These are phyloP conservation scores for Neurospora pannonica DNA, from an alignment of 495 filamentous ascomycete species.

Conservation along the genomic window DNA sequence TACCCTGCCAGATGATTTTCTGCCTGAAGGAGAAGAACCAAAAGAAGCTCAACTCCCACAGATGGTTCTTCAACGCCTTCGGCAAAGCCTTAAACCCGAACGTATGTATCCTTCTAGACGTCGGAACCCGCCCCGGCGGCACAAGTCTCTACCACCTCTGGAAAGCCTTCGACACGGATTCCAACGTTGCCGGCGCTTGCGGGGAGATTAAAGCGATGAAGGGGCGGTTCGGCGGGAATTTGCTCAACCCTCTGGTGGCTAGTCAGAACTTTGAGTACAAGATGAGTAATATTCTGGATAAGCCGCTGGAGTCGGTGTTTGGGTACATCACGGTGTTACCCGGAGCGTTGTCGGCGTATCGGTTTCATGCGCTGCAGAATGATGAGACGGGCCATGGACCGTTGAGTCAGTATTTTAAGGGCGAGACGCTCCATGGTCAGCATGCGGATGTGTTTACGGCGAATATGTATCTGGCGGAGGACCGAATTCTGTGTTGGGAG, in stretches of 20 bases:
- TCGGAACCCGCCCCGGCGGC: constrained; percentile 79
- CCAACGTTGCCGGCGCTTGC: constrained; percentile 89
- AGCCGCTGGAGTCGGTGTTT: constrained; percentile 93
- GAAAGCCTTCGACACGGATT: constrained; percentile 98
- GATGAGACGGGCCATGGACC: constrained; percentile 90
- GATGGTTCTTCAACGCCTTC: constrained; percentile 99
- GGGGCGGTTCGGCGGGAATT: constrained; percentile 67
- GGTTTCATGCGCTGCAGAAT: constrained; percentile 95
- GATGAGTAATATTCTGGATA: constrained; percentile 98
- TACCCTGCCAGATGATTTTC: constrained; percentile 98
- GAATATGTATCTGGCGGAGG: constrained; percentile 98
- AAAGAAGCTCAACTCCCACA: constrained; percentile 96
- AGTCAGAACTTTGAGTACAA: constrained; percentile 99
- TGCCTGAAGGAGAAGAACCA: constrained; percentile 97
- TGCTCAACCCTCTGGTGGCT: constrained; percentile 91
- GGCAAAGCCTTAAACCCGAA: constrained; percentile 88
- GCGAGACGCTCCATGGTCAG: constrained; percentile 91
- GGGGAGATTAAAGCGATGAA: constrained; percentile 97
- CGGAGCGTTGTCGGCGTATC: constrained; percentile 88
- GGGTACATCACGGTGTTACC: constrained; percentile 97
- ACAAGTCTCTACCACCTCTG: constrained; percentile 94
- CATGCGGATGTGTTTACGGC: constrained; percentile 98
- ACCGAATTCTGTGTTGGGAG: constrained; percentile 99
- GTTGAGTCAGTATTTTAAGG: constrained; percentile 98
- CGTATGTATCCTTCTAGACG: constrained; percentile 92